These are phyloP conservation scores for Thozetella sp. DNA, from an alignment of 495 filamentous ascomycete genomes.

Conservation along the genomic window DNA sequence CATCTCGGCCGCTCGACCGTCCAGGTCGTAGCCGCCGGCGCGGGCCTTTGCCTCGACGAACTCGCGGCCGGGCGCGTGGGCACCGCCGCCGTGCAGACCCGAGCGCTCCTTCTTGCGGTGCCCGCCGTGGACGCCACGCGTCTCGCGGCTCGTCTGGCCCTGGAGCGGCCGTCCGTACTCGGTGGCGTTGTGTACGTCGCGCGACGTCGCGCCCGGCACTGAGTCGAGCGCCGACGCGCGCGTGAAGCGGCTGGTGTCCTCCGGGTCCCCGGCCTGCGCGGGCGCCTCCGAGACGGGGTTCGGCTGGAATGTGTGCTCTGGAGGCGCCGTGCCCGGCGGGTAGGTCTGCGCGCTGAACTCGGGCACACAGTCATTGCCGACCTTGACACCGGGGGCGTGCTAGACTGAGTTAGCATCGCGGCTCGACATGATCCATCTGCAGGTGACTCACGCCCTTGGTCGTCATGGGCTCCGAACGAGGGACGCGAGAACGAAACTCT, in stretches of 20 bases:
- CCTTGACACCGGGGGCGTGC: constrained; percentile 68
- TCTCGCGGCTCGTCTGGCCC: constrained; percentile 62
- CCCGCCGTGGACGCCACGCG: constrained; percentile 45
- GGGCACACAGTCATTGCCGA: constrained; percentile 59
- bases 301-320: constrained; percentile 60
- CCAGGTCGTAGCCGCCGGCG: constrained; percentile 17
- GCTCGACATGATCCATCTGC: neutral
- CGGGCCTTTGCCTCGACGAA: constrained; percentile 31
- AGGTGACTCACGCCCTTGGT: constrained; percentile 53
- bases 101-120: constrained; percentile 52
- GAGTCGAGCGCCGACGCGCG: constrained; percentile 52
- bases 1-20: constrained; percentile 8
- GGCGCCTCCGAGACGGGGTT: constrained; percentile 42
- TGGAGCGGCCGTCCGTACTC: constrained; percentile 62
- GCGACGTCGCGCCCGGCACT: constrained; percentile 63
- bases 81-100: constrained; percentile 58
- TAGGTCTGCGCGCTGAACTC: constrained; percentile 66
- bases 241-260: constrained; percentile 10
- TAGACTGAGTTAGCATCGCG: constrained; percentile 24
- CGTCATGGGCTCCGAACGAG: constrained; percentile 50
- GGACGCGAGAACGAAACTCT: constrained; percentile 54
- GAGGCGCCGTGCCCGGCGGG: constrained; percentile 66
- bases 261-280: constrained; percentile 44
- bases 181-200: constrained; percentile 59
- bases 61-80: constrained; percentile 20